A percentile compares a stretch with the other conserved stretches of the same genome.
phyloP scores from a whole-genome alignment of 352 stramenopile genomes.

The Phytophthora colocasiae region DNA sequence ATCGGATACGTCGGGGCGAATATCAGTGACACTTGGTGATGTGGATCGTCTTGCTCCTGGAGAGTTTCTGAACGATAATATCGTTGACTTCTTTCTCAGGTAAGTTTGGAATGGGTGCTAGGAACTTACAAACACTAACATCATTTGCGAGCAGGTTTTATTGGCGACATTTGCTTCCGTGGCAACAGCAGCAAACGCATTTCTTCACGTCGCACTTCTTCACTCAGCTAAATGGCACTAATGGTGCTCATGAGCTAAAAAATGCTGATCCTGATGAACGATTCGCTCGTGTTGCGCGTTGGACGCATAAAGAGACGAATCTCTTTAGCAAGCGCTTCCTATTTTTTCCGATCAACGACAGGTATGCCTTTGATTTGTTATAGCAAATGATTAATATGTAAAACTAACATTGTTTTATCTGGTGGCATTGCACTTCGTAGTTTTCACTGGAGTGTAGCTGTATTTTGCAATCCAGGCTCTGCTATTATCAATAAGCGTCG shows the following conservation, averaged over 20 bases:
- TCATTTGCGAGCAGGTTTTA: conserved; percentile 51
- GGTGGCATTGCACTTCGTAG: conserved; percentile 31
- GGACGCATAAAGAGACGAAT: conserved; percentile 85
- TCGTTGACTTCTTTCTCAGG: conserved; percentile 95
- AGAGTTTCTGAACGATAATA: conserved; percentile 95
- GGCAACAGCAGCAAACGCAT: conserved; percentile 78
- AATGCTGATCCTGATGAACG: conserved; percentile 50
- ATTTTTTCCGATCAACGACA: conserved; percentile 92
- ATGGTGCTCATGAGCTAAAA: conserved; percentile 36
- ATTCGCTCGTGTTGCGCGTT: conserved; percentile 68
- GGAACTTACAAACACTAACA: conserved; percentile 1
- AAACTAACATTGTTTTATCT: conserved; percentile 6
- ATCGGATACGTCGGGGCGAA: conserved; percentile 49
- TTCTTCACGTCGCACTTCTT: conserved; percentile 98
- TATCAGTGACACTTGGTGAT: conserved; percentile 88
- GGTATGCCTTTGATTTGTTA: conserved; percentile 33
- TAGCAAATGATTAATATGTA: not conserved
- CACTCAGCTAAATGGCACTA: conserved; percentile 84
- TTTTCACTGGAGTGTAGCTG: conserved; percentile 91
- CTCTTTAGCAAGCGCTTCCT: conserved; percentile 89
- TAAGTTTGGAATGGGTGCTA: conserved; percentile 19
- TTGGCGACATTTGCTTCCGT: conserved; percentile 68
- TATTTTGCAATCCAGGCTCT: conserved; percentile 86
- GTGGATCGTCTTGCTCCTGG: conserved; percentile 86
- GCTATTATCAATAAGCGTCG: conserved; percentile 66